Conservation (phyloP, 176 grass and related monocot species). For the Aegilops umbellulata region DNA sequence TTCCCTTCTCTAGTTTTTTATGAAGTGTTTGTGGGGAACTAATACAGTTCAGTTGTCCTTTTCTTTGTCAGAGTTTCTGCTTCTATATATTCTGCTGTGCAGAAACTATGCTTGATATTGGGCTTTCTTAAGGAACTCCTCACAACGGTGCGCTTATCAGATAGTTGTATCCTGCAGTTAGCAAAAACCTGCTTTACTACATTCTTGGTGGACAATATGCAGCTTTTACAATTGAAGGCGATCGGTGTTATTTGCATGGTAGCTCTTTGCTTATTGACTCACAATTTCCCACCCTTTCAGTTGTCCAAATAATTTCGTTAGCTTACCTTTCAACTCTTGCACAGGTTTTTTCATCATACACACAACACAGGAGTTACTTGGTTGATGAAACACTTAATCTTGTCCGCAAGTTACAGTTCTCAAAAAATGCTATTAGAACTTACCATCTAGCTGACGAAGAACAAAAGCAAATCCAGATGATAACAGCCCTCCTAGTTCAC, state of each 20-base stretch:
- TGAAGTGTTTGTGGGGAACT: not conserved
- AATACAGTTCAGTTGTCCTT: conserved; percentile 32
- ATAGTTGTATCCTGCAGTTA: conserved; percentile 95
- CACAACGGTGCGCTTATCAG: conserved; percentile 70
- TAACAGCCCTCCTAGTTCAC: conserved; percentile 92
- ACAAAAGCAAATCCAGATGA: conserved; percentile 98
- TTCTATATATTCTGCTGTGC: conserved; percentile 64
- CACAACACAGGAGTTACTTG: conserved; percentile 84
- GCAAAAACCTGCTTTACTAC: conserved; percentile 98
- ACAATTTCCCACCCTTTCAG: conserved; percentile 28
- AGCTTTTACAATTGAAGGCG: conserved; percentile 94
- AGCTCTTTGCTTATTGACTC: conserved; percentile 32
- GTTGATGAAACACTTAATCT: conserved; percentile 95
- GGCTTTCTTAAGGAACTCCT: conserved; percentile 90
- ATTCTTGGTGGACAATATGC: conserved; percentile 93
- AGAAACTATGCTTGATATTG: conserved; percentile 98
- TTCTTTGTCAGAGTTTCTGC: conserved; percentile 63
- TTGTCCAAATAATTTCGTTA: conserved; percentile 39
- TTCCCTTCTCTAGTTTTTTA: conserved; percentile 8
- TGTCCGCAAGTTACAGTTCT: conserved; percentile 91
- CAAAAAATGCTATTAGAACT: conserved; percentile 79
- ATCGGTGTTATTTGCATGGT: conserved; percentile 87
- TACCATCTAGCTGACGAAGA: conserved; percentile 96
- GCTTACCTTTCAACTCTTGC: conserved; percentile 30
- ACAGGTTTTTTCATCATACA: conserved; percentile 88